Percentiles rank a stretch among this genome's conserved stretches.
Evolutionary conservation across 2,329 filamentous ascomycete genomes (phyloP).

Genomic region (Exophiala dermatitidis): DNA sequence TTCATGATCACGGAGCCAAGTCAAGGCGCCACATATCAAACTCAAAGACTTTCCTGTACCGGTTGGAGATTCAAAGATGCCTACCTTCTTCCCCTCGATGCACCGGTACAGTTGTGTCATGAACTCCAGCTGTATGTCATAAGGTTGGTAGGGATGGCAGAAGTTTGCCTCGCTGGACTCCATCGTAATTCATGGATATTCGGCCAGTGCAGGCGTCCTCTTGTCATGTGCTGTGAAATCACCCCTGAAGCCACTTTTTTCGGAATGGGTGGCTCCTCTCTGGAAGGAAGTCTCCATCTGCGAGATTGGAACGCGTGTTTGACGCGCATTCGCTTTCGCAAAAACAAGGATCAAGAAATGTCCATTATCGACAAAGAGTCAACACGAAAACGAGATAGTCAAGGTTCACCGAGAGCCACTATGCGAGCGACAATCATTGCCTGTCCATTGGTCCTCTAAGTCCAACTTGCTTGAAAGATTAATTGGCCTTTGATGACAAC

Average conservation of each 20-base stretch:
- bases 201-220: no score
- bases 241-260: not conserved
- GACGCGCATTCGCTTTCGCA: not conserved
- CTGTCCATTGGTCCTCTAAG: no score
- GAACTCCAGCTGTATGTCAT: constrained; percentile 79
- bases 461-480: no score
- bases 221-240: not conserved
- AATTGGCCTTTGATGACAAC: no score
- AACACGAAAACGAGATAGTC: no score
- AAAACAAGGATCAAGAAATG: not conserved
- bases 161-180: constrained; percentile 50
- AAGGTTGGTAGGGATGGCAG: constrained; percentile 80
- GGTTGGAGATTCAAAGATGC: constrained; percentile 89
- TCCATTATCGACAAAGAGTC: no score
- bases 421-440: no score
- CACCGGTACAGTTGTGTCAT: constrained; percentile 78
- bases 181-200: constrained; percentile 26
- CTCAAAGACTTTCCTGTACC: constrained; percentile 89
- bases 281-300: not conserved
- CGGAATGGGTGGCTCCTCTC: not conserved
- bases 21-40: constrained; percentile 79
- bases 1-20: constrained; percentile 84
- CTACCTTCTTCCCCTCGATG: constrained; percentile 70
- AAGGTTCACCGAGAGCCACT: no score
- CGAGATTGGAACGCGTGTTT: not conserved